Percentiles rank a stretch among this genome's conserved stretches.
phyloP scores from a whole-genome alignment of 441 rosid species.

The Adansonia rubrostipa region DNA sequence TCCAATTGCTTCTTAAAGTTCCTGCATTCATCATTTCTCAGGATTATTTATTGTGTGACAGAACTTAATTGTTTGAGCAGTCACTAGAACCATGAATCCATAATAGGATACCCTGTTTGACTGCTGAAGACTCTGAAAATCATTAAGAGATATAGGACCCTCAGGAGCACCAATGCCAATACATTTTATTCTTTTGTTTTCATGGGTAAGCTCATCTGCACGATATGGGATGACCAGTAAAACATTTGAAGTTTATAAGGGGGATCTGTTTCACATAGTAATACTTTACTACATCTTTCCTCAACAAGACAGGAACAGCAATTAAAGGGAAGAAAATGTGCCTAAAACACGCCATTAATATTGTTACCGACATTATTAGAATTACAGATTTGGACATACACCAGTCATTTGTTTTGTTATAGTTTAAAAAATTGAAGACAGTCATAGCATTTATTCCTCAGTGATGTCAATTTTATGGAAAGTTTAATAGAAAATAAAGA shows the following conservation, averaged over 20 bases:
- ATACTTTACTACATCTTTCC: slow-evolving; percentile 1
- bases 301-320: slow-evolving; percentile 1
- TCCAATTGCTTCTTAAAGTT: slow-evolving; percentile 88
- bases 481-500: not conserved
- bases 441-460: not conserved
- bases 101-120: slow-evolving; percentile 68
- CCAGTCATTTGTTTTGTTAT: not conserved
- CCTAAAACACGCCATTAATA: not conserved
- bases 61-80: slow-evolving; percentile 19
- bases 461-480: slow-evolving; percentile 5
- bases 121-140: slow-evolving; percentile 94
- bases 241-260: slow-evolving; percentile 4
- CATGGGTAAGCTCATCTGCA: slow-evolving; percentile 64
- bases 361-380: slow-evolving; percentile 1
- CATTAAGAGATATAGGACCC: slow-evolving; percentile 95
- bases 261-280: not conserved
- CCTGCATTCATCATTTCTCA: slow-evolving; percentile 50
- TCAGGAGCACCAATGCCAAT: slow-evolving; percentile 92
- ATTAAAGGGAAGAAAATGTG: not conserved
- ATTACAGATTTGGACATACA: not conserved
- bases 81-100: slow-evolving; percentile 21
- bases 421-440: not conserved
- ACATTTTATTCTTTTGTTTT: slow-evolving; percentile 80
- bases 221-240: slow-evolving; percentile 22
- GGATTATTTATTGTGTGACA: not conserved